Evolutionary conservation across 192 early-diverging fungal species (phyloP).

Genomic region (Coemansia sp.): DNA sequence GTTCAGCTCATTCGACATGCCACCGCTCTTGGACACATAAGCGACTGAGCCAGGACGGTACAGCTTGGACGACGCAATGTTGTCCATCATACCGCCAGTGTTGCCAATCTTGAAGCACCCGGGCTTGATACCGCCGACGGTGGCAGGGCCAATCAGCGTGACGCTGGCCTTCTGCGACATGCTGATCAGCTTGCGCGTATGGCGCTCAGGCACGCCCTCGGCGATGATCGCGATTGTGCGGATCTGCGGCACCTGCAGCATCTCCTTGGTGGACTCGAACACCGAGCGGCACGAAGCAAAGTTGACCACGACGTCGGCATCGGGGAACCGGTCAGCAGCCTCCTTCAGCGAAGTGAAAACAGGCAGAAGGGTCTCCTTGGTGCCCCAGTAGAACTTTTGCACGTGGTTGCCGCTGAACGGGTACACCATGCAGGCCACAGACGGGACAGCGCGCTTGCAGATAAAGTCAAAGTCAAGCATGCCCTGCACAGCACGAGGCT

Average conservation of each 20-base stretch:
- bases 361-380: conserved; percentile 92
- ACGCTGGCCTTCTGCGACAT: conserved; percentile 78
- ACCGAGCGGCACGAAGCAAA: conserved; percentile 98
- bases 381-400: conserved; percentile 99
- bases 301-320: conserved; percentile 94
- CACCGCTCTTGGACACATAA: conserved; percentile 98
- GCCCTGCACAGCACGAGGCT: conserved; percentile 97
- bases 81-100: conserved; percentile 99
- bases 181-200: conserved; percentile 87
- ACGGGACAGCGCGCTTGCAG: conserved; percentile 89
- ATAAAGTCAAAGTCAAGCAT: conserved; percentile 99
- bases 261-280: conserved; percentile 87
- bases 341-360: conserved; percentile 89
- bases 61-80: conserved; percentile 96
- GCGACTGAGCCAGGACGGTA: conserved; percentile 96
- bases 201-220: conserved; percentile 97
- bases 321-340: conserved; percentile 81
- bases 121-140: conserved; percentile 98
- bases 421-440: conserved; percentile 98
- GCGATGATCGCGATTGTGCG: conserved; percentile 96
- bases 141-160: conserved; percentile 94
- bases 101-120: conserved; percentile 99
- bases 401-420: conserved; percentile 98
- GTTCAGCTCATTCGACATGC: conserved; percentile 99
- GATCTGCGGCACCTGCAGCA: conserved; percentile 80